phyloP scores from a whole-genome alignment of 2,329 filamentous ascomycete species.

The Zalaria sp. region DNA sequence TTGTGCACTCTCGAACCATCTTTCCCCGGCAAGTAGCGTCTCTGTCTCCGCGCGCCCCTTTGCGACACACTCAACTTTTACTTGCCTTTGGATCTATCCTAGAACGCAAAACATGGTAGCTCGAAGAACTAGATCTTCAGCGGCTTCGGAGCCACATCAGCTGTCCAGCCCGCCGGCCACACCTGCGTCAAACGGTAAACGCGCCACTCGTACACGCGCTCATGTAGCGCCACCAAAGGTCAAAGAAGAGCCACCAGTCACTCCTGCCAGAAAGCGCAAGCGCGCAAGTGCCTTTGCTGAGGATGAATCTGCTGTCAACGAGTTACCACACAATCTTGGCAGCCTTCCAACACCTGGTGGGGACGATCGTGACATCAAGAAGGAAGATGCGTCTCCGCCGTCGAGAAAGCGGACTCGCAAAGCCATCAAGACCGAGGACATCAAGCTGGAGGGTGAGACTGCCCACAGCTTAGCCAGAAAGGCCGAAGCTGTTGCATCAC shows the following conservation, averaged over 20 bases:
- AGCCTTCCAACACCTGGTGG: slow-evolving; percentile 16
- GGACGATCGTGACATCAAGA: slow-evolving; percentile 9
- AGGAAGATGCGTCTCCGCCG: slow-evolving; percentile 9
- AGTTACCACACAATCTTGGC: slow-evolving; percentile 45
- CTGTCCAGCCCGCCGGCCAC: slow-evolving; percentile 29
- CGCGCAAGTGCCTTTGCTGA: slow-evolving; percentile 12
- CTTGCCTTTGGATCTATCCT: too few species aligned
- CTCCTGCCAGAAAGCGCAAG: slow-evolving; percentile 21
- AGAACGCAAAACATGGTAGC: slow-evolving; percentile 3
- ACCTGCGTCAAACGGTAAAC: slow-evolving; percentile 17
- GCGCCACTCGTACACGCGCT: slow-evolving; percentile 9
- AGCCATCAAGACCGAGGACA: slow-evolving; percentile 6
- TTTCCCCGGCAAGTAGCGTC: too few species aligned
- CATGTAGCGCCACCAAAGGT: slow-evolving; percentile 3
- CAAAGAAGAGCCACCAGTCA: slow-evolving; percentile 10
- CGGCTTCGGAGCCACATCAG: slow-evolving; percentile 18
- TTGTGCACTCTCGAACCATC: too few species aligned
- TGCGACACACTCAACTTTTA: too few species aligned
- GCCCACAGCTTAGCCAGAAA: slow-evolving; percentile 6
- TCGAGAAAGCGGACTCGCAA: slow-evolving; percentile 13
- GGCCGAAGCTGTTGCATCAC: slow-evolving; percentile 4
- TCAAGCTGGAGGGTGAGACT: slow-evolving; percentile 8
- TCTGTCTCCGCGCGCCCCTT: too few species aligned
- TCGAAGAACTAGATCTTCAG: slow-evolving; percentile 7
- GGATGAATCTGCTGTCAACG: slow-evolving; percentile 22